Percentiles rank a stretch among this genome's conserved stretches.
Evolutionary conservation across 106 monocot genomes (phyloP).

Genomic region (Iris macrosiphon): DNA sequence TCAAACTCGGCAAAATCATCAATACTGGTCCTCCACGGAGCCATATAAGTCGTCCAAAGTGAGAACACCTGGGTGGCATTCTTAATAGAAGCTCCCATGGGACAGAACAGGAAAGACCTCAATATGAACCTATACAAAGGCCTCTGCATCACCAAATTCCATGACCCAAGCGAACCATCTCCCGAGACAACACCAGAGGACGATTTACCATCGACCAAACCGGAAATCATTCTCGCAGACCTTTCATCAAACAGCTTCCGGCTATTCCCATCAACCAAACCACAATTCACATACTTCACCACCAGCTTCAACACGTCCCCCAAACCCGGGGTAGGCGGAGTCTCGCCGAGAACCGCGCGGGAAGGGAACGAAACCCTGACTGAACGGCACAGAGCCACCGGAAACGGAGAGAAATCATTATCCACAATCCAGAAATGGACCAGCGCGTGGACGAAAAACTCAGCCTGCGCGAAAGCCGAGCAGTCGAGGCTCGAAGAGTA

Average conservation of each 20-base stretch:
- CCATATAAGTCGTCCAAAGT: constrained; percentile 58
- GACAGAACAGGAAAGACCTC: constrained; percentile 76
- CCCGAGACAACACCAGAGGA: constrained; percentile 7
- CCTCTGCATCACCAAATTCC: constrained; percentile 69
- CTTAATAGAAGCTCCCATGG: constrained; percentile 61
- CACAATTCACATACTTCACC: constrained; percentile 61
- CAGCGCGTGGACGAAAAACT: constrained; percentile 71
- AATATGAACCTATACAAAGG: constrained; percentile 88
- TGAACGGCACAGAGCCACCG: constrained; percentile 26
- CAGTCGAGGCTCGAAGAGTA: constrained; percentile 39
- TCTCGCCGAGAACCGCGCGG: constrained; percentile 28
- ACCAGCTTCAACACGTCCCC: constrained; percentile 59
- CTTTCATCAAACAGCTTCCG: constrained; percentile 13
- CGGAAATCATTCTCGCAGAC: constrained; percentile 5
- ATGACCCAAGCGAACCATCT: no score
- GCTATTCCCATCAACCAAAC: constrained; percentile 9
- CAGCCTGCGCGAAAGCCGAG: constrained; percentile 41
- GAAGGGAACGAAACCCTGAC: constrained; percentile 40
- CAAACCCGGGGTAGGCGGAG: constrained; percentile 60
- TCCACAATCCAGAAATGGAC: constrained; percentile 90
- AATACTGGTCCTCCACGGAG: constrained; percentile 57
- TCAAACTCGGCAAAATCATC: constrained; percentile 62
- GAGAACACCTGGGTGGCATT: constrained; percentile 73
- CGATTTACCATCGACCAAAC: neutral
- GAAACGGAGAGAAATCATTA: constrained; percentile 86